Percentiles rank a stretch among this genome's conserved stretches.
Conservation (phyloP, 306 rosid species). For the Spatholobus suberectus region DNA sequence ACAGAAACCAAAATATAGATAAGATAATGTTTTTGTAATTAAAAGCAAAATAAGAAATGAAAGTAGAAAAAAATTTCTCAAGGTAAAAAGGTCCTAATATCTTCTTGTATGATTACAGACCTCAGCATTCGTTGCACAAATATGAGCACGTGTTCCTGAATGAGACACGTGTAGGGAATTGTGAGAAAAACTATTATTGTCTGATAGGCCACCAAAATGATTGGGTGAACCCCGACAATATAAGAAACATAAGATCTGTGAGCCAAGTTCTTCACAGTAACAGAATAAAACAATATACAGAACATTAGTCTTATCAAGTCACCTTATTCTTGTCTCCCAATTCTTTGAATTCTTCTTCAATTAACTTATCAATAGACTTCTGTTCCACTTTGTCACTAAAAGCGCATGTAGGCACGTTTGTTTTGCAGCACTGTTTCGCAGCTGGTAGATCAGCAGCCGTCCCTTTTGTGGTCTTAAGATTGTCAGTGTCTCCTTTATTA, state of each 20-base stretch:
- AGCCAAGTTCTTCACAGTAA: slow-evolving; percentile 8
- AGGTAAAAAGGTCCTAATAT: neutral
- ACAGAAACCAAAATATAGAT: neutral
- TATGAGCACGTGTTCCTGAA: neutral
- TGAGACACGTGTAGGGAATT: slow-evolving; percentile 9
- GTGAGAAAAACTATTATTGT: neutral
- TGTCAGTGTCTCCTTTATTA: slow-evolving; percentile 33
- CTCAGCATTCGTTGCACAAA: slow-evolving; percentile 8
- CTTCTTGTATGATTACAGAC: slow-evolving; percentile 13
- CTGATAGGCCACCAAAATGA: slow-evolving; percentile 20
- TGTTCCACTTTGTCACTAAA: slow-evolving; percentile 55
- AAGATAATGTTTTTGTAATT: neutral
- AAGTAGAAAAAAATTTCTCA: neutral
- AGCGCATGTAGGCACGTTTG: slow-evolving; percentile 46
- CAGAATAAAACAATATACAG: slow-evolving; percentile 17
- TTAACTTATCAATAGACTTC: slow-evolving; percentile 79
- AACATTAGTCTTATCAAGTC: slow-evolving; percentile 28
- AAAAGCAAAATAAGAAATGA: neutral
- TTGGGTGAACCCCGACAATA: neutral
- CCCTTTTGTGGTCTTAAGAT: slow-evolving; percentile 36
- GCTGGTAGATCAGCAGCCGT: slow-evolving; percentile 61
- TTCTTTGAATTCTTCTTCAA: slow-evolving; percentile 82
- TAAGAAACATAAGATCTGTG: neutral
- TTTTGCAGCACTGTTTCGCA: slow-evolving; percentile 66
- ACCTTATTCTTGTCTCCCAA: slow-evolving; percentile 89